Percentiles rank a stretch among this genome's conserved stretches.
These are phyloP conservation scores for Phoenix roebelenii DNA, from an alignment of 176 grass and related monocot genomes.

Conservation along the genomic window DNA sequence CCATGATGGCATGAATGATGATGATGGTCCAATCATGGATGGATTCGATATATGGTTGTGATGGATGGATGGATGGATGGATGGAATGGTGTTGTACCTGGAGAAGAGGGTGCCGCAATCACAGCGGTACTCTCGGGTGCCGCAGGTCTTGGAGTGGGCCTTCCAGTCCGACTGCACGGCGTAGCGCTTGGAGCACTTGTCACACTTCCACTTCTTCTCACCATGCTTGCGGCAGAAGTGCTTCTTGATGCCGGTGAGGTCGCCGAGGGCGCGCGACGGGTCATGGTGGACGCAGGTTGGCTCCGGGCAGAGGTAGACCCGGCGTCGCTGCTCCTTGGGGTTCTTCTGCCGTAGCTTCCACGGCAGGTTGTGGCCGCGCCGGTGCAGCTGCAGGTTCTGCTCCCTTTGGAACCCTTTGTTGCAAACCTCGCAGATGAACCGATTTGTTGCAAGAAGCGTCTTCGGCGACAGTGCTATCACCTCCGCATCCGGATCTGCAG, in stretches of 20 bases:
- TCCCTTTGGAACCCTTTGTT: conserved; percentile 96
- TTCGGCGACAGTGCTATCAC: conserved; percentile 90
- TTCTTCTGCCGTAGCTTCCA: conserved; percentile 99
- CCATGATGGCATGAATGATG: not conserved
- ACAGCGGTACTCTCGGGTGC: conserved; percentile 95
- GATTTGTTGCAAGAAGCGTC: conserved; percentile 79
- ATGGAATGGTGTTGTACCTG: conserved; percentile 29
- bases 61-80: not conserved
- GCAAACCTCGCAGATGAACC: conserved; percentile 98
- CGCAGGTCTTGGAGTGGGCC: conserved; percentile 98
- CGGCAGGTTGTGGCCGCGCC: conserved; percentile 88
- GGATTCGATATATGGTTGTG: no score
- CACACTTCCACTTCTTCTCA: conserved; percentile 99
- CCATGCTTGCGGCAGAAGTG: conserved; percentile 99
- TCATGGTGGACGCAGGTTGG: conserved; percentile 93
- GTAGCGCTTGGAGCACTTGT: conserved; percentile 98
- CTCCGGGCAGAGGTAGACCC: conserved; percentile 96
- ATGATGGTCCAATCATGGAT: no score
- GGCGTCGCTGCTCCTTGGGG: conserved; percentile 60
- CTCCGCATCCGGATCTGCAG: conserved; percentile 83
- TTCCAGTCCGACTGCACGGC: conserved; percentile 99
- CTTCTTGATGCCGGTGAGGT: conserved; percentile 97
- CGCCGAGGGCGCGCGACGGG: conserved; percentile 72
- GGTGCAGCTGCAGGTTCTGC: conserved; percentile 99
- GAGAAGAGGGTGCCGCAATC: conserved; percentile 99